These are phyloP conservation scores for Fusarium praegraminearum DNA, from an alignment of 2,329 filamentous ascomycete species.

Conservation along the genomic window DNA sequence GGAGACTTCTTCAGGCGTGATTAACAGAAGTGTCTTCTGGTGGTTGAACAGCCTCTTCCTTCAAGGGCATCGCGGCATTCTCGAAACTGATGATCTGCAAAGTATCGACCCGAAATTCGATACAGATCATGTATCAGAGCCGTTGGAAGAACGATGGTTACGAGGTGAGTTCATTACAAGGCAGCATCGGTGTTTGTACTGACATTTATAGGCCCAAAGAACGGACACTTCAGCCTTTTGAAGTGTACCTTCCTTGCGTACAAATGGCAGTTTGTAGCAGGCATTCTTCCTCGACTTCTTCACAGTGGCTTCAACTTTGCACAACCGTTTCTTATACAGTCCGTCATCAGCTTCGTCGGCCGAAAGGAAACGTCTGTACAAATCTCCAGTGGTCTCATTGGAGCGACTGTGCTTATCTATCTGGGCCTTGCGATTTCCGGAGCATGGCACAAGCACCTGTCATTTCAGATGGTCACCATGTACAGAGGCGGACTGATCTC, in stretches of 20 bases:
- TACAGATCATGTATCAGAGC: slow-evolving; percentile 34
- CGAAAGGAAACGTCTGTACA: slow-evolving; percentile 46
- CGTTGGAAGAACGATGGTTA: slow-evolving; percentile 44
- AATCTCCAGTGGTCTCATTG: slow-evolving; percentile 55
- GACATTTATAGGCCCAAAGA: slow-evolving; percentile 27
- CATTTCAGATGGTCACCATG: slow-evolving; percentile 54
- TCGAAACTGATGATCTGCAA: slow-evolving; percentile 46
- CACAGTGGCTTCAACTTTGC: slow-evolving; percentile 58
- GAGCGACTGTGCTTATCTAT: slow-evolving; percentile 56
- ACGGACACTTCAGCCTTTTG: slow-evolving; percentile 42
- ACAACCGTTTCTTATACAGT: slow-evolving; percentile 59
- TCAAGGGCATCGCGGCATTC: slow-evolving; percentile 40
- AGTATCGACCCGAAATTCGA: slow-evolving; percentile 48
- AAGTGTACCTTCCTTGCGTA: slow-evolving; percentile 47
- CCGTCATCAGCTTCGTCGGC: slow-evolving; percentile 50
- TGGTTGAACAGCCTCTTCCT: slow-evolving; percentile 53
- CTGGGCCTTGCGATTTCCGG: slow-evolving; percentile 56
- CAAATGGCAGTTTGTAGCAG: slow-evolving; percentile 49
- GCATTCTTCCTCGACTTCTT: slow-evolving; percentile 54
- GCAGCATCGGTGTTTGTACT: accelerated
- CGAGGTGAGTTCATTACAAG: slow-evolving; percentile 28
- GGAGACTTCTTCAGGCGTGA: slow-evolving; percentile 52
- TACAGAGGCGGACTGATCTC: slow-evolving; percentile 54
- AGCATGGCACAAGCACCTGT: slow-evolving; percentile 51
- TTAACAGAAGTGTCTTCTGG: slow-evolving; percentile 54